Percentiles rank a stretch among this genome's conserved stretches.
Conservation (phyloP, 2,329 filamentous ascomycete genomes). For the Trichoderma harzianum region DNA sequence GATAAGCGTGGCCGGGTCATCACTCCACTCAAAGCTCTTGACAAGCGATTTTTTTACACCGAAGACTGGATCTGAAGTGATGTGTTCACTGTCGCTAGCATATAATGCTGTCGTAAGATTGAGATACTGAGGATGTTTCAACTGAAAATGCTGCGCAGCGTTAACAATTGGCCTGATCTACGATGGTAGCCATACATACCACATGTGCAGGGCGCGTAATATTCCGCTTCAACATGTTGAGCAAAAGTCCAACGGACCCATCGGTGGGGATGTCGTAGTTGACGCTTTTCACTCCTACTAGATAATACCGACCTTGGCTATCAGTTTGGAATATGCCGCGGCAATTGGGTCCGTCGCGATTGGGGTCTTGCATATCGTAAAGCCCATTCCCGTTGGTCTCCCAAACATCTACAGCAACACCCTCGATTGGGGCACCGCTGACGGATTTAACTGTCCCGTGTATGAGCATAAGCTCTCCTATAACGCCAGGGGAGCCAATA, state of each 20-base stretch:
- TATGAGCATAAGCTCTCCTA: background rate
- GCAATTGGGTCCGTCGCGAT: background rate
- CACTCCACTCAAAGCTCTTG: background rate
- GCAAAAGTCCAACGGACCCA: background rate
- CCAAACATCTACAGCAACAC: background rate
- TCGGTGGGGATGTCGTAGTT: background rate
- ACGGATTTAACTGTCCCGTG: background rate
- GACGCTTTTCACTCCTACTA: background rate
- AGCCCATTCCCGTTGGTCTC: background rate
- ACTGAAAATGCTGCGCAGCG: background rate
- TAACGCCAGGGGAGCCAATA: background rate
- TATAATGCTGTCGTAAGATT: background rate
- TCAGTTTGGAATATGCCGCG: background rate
- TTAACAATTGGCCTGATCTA: background rate
- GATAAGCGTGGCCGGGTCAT: background rate
- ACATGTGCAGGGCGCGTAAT: background rate
- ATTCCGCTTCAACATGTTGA: background rate
- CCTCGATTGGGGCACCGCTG: background rate
- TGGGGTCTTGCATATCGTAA: background rate
- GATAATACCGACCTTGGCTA: background rate
- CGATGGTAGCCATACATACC: background rate
- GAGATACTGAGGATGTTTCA: background rate
- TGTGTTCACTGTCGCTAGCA: background rate
- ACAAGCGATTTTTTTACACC: background rate
- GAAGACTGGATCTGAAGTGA: background rate